Evolutionary conservation across 2,329 filamentous ascomycete species (phyloP).

Genomic region (Cladosporium velox): DNA sequence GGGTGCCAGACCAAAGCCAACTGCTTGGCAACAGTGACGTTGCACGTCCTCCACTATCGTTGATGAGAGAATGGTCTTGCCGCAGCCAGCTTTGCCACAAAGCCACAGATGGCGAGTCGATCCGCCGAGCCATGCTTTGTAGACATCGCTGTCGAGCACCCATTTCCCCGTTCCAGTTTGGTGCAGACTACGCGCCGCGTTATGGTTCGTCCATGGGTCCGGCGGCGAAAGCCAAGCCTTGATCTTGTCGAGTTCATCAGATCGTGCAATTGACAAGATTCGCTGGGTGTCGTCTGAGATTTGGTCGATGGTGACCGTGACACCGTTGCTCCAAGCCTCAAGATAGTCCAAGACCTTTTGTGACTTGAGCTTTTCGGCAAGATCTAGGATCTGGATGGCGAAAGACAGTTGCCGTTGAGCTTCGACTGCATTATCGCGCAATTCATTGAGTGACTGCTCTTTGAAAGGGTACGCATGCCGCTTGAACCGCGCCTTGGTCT

Average conservation of each 20-base stretch:
- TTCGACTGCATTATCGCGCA: neutral
- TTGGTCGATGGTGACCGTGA: neutral
- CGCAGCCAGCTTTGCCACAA: conserved; percentile 29
- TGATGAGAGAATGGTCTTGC: conserved; percentile 31
- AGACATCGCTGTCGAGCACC: conserved; percentile 24
- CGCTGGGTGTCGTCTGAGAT: neutral
- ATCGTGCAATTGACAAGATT: neutral
- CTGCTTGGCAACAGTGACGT: conserved; percentile 15
- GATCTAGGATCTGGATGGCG: neutral
- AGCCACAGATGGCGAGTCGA: conserved; percentile 27
- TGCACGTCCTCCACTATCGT: conserved; percentile 27
- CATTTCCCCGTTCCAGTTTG: conserved; percentile 26
- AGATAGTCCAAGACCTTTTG: neutral
- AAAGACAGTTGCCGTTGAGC: neutral
- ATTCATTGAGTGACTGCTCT: neutral
- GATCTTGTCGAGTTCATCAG: conserved; percentile 23
- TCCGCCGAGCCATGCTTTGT: conserved; percentile 25
- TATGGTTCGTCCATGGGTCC: conserved; percentile 28
- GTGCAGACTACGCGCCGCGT: conserved; percentile 24
- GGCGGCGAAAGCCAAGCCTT: conserved; percentile 25
- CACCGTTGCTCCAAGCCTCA: neutral
- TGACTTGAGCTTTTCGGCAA: neutral
- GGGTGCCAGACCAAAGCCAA: conserved; percentile 21
- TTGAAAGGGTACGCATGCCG: neutral
- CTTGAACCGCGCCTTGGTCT: neutral